A percentile compares a stretch with the other conserved stretches of the same genome.
Evolutionary conservation across 2,329 filamentous ascomycete species (phyloP).

Genomic region (Colletotrichum sp.): DNA sequence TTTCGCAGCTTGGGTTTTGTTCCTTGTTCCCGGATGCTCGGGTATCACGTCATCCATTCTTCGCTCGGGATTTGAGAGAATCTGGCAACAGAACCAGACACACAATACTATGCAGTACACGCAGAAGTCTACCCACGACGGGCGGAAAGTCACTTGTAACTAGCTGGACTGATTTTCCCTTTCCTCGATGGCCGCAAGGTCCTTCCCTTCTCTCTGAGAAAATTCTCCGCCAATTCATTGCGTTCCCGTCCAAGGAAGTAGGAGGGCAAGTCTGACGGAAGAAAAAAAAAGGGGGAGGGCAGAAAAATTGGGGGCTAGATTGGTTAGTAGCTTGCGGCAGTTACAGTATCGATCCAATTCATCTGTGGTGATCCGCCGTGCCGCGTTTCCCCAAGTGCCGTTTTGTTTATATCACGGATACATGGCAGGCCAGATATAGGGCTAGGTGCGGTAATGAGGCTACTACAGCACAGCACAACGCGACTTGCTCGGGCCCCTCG

Average conservation of each 20-base stretch:
- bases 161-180: background rate
- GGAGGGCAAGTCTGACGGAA: background rate
- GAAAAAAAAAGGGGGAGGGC: background rate
- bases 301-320: background rate
- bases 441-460: background rate
- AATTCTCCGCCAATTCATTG: background rate
- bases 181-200: background rate
- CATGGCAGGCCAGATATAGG: background rate
- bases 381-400: background rate
- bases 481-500: background rate
- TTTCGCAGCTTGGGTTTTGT: background rate
- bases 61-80: background rate
- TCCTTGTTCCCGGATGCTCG: conserved; percentile 10
- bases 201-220: background rate
- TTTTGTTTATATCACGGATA: conserved; percentile 9
- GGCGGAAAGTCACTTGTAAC: background rate
- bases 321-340: background rate
- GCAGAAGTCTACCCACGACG: background rate
- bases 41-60: conserved; percentile 8
- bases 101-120: background rate
- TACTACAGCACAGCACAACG: background rate
- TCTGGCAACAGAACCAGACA: background rate
- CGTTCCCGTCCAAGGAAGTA: background rate
- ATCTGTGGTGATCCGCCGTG: background rate
- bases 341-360: background rate